A percentile compares a stretch with the other conserved stretches of the same genome.
Conservation (phyloP, 2,329 filamentous ascomycete species). For the Verticillium albo-atrum region DNA sequence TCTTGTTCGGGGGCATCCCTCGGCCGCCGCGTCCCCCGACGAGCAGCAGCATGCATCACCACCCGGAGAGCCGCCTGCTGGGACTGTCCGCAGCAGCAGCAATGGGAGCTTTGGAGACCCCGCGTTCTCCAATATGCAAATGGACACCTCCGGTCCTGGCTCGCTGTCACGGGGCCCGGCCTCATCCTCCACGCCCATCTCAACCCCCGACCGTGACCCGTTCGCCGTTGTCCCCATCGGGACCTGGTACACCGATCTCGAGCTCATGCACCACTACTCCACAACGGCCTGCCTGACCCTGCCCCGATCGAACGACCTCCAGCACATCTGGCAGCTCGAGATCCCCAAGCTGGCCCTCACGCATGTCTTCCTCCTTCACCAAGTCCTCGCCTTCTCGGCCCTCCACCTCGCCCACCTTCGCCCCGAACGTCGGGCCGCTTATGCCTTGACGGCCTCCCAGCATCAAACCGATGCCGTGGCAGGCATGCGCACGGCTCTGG, state of each 20-base stretch:
- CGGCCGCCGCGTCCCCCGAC: not conserved
- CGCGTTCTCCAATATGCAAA: not conserved
- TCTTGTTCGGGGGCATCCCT: not conserved
- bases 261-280: conserved; percentile 30
- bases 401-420: conserved; percentile 21
- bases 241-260: conserved; percentile 27
- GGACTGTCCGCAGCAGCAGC: not conserved
- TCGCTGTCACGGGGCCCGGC: not conserved
- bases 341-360: conserved; percentile 19
- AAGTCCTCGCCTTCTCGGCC: conserved; percentile 24
- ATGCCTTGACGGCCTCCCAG: conserved; percentile 20
- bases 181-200: conserved; percentile 7
- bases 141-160: not conserved
- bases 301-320: conserved; percentile 18
- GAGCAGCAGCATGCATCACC: not conserved
- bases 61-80: not conserved
- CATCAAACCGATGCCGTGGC: conserved; percentile 26
- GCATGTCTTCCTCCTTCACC: conserved; percentile 24
- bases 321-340: conserved; percentile 14
- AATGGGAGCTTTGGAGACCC: not conserved
- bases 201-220: conserved; percentile 7
- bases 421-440: conserved; percentile 15
- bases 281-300: conserved; percentile 23
- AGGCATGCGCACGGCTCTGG: conserved; percentile 21
- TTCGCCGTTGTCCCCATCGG: not conserved